Evolutionary conservation across 768 basidiomycete genomes (phyloP).

Genomic region (Lactarius deliciosus): DNA sequence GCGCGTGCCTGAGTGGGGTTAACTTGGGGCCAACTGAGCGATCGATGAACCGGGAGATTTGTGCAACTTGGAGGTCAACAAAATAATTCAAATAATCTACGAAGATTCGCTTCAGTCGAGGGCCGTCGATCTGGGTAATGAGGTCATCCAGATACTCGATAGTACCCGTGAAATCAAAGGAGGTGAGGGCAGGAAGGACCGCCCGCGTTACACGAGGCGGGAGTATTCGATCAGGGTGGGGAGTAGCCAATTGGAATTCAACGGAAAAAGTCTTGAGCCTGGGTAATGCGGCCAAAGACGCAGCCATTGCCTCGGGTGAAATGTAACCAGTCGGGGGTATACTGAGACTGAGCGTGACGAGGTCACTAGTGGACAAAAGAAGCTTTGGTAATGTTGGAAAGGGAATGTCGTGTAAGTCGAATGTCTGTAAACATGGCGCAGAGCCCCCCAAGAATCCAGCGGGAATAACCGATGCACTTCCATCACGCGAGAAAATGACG

Average conservation of each 20-base stretch:
- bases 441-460: not conserved
- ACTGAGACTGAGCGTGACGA: not conserved
- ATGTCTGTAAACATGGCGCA: not conserved
- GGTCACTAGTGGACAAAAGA: not conserved
- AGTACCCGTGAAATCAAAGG: not conserved
- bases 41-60: too few species aligned
- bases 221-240: not conserved
- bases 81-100: not conserved
- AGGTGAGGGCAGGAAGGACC: not conserved
- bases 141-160: constrained; percentile 10
- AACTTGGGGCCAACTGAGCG: too few species aligned
- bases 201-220: not conserved
- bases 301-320: not conserved
- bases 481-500: not conserved
- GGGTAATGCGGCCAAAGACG: not conserved
- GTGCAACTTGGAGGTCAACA: not conserved
- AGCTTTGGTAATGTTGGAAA: not conserved
- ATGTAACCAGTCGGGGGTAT: not conserved
- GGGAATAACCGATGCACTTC: not conserved
- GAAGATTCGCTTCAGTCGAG: not conserved
- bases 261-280: not conserved
- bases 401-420: not conserved
- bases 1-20: too few species aligned
- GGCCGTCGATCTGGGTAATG: not conserved
- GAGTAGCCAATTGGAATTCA: not conserved